A percentile compares a stretch with the other conserved stretches of the same genome.
Evolutionary conservation across 192 early-diverging fungal genomes (phyloP).

Genomic region (Linnemannia schmuckeri): DNA sequence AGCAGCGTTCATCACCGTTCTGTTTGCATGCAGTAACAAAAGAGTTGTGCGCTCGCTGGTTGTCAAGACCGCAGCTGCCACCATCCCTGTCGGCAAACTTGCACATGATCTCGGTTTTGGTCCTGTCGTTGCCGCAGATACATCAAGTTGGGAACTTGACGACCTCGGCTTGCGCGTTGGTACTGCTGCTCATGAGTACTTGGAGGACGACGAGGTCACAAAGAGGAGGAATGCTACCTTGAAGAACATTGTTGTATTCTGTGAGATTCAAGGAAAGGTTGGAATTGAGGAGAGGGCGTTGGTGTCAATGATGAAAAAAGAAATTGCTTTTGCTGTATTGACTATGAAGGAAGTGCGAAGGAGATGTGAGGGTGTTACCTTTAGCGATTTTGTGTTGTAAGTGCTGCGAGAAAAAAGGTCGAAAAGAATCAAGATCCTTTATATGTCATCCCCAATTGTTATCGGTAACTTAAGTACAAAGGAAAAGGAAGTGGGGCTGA

Average conservation of each 20-base stretch:
- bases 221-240: not conserved
- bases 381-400: too few relatives aligned
- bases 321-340: not conserved
- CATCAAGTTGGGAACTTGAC: not conserved
- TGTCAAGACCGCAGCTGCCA: not conserved
- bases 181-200: not conserved
- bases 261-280: not conserved
- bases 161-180: not conserved
- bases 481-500: not conserved
- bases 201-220: not conserved
- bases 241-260: not conserved
- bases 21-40: not conserved
- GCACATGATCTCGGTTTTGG: not conserved
- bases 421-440: too few relatives aligned
- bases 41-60: not conserved
- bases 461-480: not conserved
- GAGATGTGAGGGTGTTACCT: too few relatives aligned
- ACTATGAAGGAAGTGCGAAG: not conserved
- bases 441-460: too few relatives aligned
- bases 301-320: not conserved
- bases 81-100: not conserved
- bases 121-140: conserved; percentile 2
- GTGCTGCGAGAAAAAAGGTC: too few relatives aligned
- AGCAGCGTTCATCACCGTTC: not conserved
- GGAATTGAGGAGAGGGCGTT: not conserved